Evolutionary conservation across 2,329 filamentous ascomycete genomes (phyloP).

Genomic region (Grosmannia huntii): DNA sequence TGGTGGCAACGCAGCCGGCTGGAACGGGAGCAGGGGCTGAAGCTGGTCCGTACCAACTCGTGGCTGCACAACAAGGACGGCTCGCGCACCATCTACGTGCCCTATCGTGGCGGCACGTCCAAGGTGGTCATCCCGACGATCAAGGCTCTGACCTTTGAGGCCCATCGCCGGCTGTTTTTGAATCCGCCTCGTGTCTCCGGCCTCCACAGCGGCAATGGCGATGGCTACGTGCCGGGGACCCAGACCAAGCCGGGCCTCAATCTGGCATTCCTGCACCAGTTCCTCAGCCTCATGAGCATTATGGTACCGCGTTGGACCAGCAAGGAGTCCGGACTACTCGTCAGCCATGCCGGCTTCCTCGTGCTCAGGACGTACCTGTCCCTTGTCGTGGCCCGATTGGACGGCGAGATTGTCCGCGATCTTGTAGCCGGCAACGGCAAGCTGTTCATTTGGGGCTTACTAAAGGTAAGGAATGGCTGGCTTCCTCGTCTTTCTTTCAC

Average conservation of each 20-base stretch:
- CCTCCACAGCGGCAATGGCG: slow-evolving; percentile 55
- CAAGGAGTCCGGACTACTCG: slow-evolving; percentile 82
- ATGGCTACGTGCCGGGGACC: slow-evolving; percentile 67
- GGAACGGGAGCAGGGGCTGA: slow-evolving; percentile 71
- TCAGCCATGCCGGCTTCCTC: slow-evolving; percentile 82
- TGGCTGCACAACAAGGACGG: slow-evolving; percentile 91
- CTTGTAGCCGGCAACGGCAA: slow-evolving; percentile 90
- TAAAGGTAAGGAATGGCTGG: slow-evolving; percentile 42
- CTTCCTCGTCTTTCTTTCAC: neutral
- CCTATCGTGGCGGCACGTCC: slow-evolving; percentile 74
- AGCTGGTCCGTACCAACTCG: slow-evolving; percentile 80
- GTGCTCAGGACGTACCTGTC: slow-evolving; percentile 90
- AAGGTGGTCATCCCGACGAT: slow-evolving; percentile 87
- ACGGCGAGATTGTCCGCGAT: slow-evolving; percentile 93
- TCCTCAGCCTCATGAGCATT: slow-evolving; percentile 89
- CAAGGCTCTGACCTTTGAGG: slow-evolving; percentile 89
- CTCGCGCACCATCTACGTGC: slow-evolving; percentile 86
- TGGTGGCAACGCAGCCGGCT: slow-evolving; percentile 62
- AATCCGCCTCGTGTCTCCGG: slow-evolving; percentile 79
- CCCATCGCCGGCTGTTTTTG: slow-evolving; percentile 82
- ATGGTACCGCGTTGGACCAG: slow-evolving; percentile 94
- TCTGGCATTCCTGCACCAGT: slow-evolving; percentile 91
- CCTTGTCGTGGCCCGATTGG: slow-evolving; percentile 78
- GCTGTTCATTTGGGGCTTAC: slow-evolving; percentile 73
- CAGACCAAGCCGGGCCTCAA: slow-evolving; percentile 92